Evolutionary conservation across 1,139 yeast species (phyloP).

Genomic region (Candida frijolesensis): DNA sequence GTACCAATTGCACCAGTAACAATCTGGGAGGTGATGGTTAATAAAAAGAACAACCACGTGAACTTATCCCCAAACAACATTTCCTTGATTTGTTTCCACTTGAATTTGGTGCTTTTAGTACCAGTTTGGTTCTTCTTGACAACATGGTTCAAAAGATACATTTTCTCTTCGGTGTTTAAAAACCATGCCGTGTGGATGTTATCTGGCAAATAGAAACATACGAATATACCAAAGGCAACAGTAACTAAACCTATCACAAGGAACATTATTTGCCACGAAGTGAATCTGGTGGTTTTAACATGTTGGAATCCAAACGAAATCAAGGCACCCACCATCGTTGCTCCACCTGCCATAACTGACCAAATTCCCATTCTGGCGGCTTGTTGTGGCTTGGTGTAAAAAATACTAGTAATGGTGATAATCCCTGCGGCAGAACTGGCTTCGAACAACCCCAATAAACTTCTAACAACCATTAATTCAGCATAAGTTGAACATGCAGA

Average conservation of each 20-base stretch:
- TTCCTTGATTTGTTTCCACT: conserved; percentile 30
- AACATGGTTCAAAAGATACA: conserved; percentile 30
- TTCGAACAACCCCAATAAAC: conserved; percentile 44
- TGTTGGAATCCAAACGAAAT: conserved; percentile 46
- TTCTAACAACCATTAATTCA: conserved; percentile 43
- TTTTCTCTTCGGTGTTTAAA: conserved; percentile 29
- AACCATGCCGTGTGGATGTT: conserved; percentile 35
- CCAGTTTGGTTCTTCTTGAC: conserved; percentile 36
- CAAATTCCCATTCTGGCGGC: conserved; percentile 37
- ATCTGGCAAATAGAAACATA: conserved; percentile 32
- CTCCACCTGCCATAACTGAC: conserved; percentile 43
- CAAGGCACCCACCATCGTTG: conserved; percentile 43
- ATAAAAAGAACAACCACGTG: conserved; percentile 39
- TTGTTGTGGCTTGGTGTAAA: conserved; percentile 43
- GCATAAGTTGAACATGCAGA: conserved; percentile 39
- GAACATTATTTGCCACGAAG: conserved; percentile 44
- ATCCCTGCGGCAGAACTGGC: conserved; percentile 49
- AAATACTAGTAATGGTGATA: conserved; percentile 43
- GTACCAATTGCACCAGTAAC: conserved; percentile 45
- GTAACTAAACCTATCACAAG: conserved; percentile 41
- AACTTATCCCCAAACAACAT: conserved; percentile 33
- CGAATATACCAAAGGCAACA: conserved; percentile 30
- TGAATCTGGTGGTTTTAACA: conserved; percentile 26
- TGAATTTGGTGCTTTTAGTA: conserved; percentile 30
- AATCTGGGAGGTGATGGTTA: conserved; percentile 38